Conservation (phyloP, 345 rosid genomes). For the Sisymbrium irio region DNA sequence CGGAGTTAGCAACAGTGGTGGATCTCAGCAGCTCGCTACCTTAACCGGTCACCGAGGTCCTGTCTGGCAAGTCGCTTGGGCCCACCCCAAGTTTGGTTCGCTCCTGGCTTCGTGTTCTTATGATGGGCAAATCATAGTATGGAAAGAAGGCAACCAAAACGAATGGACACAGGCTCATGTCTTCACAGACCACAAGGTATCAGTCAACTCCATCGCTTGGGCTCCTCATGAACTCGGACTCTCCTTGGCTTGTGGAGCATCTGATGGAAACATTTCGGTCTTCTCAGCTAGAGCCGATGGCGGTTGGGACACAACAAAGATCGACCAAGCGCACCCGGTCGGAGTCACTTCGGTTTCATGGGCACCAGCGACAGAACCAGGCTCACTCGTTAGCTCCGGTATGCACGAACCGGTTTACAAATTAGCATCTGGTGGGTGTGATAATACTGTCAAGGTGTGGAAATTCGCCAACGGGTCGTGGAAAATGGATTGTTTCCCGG, state of each 20-base stretch:
- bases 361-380: conserved; percentile 64
- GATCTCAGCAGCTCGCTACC: conserved; percentile 52
- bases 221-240: conserved; percentile 73
- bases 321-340: conserved; percentile 65
- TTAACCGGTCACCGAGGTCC: conserved; percentile 62
- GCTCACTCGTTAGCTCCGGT: conserved; percentile 52
- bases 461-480: conserved; percentile 51
- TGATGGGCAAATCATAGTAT: conserved; percentile 61
- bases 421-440: conserved; percentile 61
- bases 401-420: conserved; percentile 52
- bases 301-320: conserved; percentile 58
- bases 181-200: conserved; percentile 55
- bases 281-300: conserved; percentile 56
- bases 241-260: conserved; percentile 64
- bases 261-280: conserved; percentile 62
- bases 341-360: conserved; percentile 68
- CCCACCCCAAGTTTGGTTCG: conserved; percentile 62
- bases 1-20: conserved; percentile 45
- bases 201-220: conserved; percentile 68
- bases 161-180: conserved; percentile 58
- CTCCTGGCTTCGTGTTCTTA: conserved; percentile 65
- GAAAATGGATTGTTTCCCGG: conserved; percentile 63
- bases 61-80: conserved; percentile 69
- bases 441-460: conserved; percentile 62
- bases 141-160: conserved; percentile 66